Percentiles rank a stretch among this genome's conserved stretches.
These are phyloP conservation scores for Tarenaya hassleriana DNA, from an alignment of 345 rosid genomes.

Conservation along the genomic window DNA sequence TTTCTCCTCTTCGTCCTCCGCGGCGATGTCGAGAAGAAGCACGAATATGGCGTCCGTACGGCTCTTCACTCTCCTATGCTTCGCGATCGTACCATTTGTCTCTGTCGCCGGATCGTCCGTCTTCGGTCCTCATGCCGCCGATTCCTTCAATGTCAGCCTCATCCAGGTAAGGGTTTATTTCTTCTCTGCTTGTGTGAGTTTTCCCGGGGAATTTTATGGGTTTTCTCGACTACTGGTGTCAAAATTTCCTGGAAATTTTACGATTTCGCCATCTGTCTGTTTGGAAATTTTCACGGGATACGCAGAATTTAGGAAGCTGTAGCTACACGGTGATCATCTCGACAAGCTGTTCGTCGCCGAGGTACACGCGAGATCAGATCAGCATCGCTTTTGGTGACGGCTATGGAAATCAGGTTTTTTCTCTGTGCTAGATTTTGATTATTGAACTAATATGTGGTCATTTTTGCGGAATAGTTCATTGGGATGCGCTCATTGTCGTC, in stretches of 20 bases:
- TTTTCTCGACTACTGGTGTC: neutral
- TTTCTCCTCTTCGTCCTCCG: conserved; percentile 1
- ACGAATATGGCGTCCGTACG: conserved; percentile 16
- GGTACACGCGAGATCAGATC: conserved; percentile 76
- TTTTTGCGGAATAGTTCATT: too few species aligned
- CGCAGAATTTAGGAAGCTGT: conserved; percentile 52
- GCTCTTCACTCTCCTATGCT: conserved; percentile 19
- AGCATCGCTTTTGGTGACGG: conserved; percentile 88
- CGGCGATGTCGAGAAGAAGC: conserved; percentile 25
- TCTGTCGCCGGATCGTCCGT: conserved; percentile 27
- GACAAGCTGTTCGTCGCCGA: conserved; percentile 80
- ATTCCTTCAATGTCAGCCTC: conserved; percentile 49
- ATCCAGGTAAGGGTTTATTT: conserved; percentile 41
- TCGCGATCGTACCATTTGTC: conserved; percentile 17
- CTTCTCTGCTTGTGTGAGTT: neutral
- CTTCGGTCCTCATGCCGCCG: conserved; percentile 38
- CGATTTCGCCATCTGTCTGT: neutral
- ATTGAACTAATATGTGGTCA: too few species aligned
- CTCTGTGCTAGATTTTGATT: neutral
- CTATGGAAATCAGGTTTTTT: conserved; percentile 60
- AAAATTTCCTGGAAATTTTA: conserved; percentile 1
- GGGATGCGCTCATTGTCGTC: too few species aligned
- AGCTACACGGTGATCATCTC: conserved; percentile 52
- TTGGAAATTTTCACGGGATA: neutral
- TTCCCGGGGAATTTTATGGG: neutral